phyloP scores from a whole-genome alignment of 352 stramenopile genomes.

The Phytophthora quininea region DNA sequence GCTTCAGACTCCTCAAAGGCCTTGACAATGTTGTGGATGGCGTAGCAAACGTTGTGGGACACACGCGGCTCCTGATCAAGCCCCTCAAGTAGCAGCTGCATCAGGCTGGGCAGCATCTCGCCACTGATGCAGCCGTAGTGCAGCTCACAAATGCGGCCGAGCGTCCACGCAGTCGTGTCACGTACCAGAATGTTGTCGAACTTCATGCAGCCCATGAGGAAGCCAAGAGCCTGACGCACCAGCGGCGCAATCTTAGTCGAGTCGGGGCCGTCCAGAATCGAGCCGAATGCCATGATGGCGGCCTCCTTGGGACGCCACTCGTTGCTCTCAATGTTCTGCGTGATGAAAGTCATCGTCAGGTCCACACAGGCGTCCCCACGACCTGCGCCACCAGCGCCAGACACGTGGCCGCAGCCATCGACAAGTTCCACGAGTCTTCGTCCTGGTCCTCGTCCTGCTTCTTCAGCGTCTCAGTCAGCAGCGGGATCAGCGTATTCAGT shows the following conservation, averaged over 20 bases:
- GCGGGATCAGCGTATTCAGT: slow-evolving; percentile 87
- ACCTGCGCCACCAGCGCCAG: slow-evolving; percentile 93
- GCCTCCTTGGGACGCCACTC: slow-evolving; percentile 97
- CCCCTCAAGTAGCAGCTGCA: slow-evolving; percentile 88
- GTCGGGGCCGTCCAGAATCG: slow-evolving; percentile 93
- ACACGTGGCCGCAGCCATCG: slow-evolving; percentile 94
- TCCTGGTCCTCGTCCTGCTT: slow-evolving; percentile 96
- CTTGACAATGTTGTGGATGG: slow-evolving; percentile 97
- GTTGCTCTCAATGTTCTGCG: slow-evolving; percentile 92
- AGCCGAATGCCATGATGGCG: slow-evolving; percentile 97
- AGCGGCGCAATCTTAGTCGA: slow-evolving; percentile 91
- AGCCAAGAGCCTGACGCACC: slow-evolving; percentile 93
- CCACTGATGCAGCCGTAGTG: slow-evolving; percentile 91
- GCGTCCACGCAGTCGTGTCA: slow-evolving; percentile 96
- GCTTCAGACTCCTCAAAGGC: slow-evolving; percentile 87
- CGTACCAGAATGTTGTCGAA: slow-evolving; percentile 93
- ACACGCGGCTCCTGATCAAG: slow-evolving; percentile 90
- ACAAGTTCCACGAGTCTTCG: slow-evolving; percentile 95
- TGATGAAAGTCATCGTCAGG: slow-evolving; percentile 94
- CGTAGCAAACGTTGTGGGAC: slow-evolving; percentile 95
- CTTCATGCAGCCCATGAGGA: slow-evolving; percentile 93
- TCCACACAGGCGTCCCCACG: slow-evolving; percentile 92
- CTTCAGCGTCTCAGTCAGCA: slow-evolving; percentile 93
- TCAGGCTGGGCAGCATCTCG: slow-evolving; percentile 89
- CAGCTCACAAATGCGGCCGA: slow-evolving; percentile 95